These are phyloP conservation scores for Pseudocohnilembus persalinus DNA, from an alignment of 169 alveolate species.

Conservation along the genomic window DNA sequence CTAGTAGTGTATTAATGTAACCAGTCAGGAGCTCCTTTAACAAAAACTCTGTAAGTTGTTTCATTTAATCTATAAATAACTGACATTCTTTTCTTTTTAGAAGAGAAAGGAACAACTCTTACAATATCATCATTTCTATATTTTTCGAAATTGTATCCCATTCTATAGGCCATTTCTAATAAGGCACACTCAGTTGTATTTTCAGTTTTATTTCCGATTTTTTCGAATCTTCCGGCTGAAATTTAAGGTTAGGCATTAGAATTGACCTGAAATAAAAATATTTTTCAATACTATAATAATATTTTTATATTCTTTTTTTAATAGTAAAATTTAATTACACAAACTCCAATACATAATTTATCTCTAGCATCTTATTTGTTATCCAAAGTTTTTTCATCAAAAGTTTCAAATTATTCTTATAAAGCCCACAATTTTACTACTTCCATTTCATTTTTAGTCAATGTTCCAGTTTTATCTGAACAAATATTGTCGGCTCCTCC, in stretches of 20 bases:
- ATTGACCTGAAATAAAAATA: slow-evolving; percentile 46
- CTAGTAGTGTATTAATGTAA: slow-evolving; percentile 52
- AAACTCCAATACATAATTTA: neutral
- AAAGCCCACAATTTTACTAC: slow-evolving; percentile 63
- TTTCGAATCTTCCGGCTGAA: slow-evolving; percentile 34
- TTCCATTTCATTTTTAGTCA: slow-evolving; percentile 88
- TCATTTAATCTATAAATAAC: slow-evolving; percentile 30
- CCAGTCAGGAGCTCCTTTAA: slow-evolving; percentile 87
- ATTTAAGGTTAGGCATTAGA: slow-evolving; percentile 66
- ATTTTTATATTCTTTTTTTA: slow-evolving; percentile 27
- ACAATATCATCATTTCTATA: slow-evolving; percentile 30
- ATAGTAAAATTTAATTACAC: no score
- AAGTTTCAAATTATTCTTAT: neutral
- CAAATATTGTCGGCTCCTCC: slow-evolving; percentile 92
- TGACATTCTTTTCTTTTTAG: slow-evolving; percentile 66
- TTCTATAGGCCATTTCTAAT: slow-evolving; percentile 58
- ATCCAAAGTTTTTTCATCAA: neutral
- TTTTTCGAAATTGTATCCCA: slow-evolving; percentile 54
- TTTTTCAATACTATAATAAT: no score
- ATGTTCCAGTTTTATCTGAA: slow-evolving; percentile 93
- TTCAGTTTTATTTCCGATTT: slow-evolving; percentile 80
- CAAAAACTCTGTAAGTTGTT: slow-evolving; percentile 45
- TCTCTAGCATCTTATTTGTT: neutral
- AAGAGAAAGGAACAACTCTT: slow-evolving; percentile 58
- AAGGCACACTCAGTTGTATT: slow-evolving; percentile 85